A percentile compares a stretch with the other conserved stretches of the same genome.
These are phyloP conservation scores for Rhizoclosmatium sp. DNA, from an alignment of 192 early-diverging fungal species.

Conservation along the genomic window DNA sequence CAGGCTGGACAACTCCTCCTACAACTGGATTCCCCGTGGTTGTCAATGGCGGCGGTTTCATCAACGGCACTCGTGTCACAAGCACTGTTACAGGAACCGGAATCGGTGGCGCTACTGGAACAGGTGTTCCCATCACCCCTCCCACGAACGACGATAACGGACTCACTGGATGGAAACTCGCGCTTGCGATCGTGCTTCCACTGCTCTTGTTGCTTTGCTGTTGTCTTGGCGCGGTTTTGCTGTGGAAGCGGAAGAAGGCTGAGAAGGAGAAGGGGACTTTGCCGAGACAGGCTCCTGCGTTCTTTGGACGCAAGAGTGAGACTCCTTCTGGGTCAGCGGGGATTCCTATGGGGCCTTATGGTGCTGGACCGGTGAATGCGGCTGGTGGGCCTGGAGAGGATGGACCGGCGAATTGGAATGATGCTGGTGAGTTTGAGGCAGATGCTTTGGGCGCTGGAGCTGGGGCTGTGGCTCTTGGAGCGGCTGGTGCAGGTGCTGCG, in stretches of 20 bases:
- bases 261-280: background rate
- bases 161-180: conserved; percentile 30
- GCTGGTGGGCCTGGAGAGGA: too few species aligned
- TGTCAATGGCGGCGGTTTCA: background rate
- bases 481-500: background rate
- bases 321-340: too few species aligned
- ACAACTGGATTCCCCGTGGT: conserved; percentile 28
- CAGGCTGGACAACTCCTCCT: conserved; percentile 27
- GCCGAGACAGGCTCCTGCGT: background rate
- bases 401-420: too few species aligned
- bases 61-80: background rate
- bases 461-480: background rate
- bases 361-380: too few species aligned
- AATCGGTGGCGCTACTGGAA: background rate
- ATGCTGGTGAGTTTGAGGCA: background rate
- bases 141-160: background rate
- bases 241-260: background rate
- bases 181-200: conserved; percentile 21
- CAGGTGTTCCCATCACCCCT: background rate
- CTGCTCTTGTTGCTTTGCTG: conserved; percentile 8
- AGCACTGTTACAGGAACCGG: background rate
- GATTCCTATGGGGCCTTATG: too few species aligned
- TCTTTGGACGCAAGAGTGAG: too few species aligned
- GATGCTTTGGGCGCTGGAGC: background rate
- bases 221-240: background rate